Evolutionary conservation across 768 basidiomycete species (phyloP).

Genomic region (Termitomyces sp.): DNA sequence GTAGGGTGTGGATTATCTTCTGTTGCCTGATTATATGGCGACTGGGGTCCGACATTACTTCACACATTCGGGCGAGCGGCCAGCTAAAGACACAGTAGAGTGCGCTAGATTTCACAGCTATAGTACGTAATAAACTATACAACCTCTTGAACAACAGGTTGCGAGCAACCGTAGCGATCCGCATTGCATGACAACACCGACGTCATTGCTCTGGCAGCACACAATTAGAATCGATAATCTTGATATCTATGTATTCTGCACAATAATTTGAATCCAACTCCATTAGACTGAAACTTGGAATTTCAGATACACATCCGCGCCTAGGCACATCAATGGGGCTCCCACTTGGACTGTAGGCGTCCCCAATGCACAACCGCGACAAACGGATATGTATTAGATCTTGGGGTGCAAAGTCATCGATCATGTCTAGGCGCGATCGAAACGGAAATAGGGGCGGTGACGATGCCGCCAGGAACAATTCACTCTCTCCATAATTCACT

Average conservation of each 20-base stretch:
- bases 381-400: not conserved
- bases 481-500: not conserved
- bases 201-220: not conserved
- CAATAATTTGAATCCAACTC: not conserved
- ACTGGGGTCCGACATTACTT: conserved; percentile 28
- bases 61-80: conserved; percentile 12
- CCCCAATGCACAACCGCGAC: too few species aligned
- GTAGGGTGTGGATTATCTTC: conserved; percentile 25
- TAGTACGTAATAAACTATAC: conserved; percentile 12
- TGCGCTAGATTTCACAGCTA: conserved; percentile 1
- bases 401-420: conserved; percentile 1
- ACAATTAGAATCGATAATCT: not conserved
- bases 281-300: not conserved
- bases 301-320: not conserved
- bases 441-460: not conserved
- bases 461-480: conserved; percentile 4
- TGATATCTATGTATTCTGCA: not conserved
- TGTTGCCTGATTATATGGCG: conserved; percentile 28
- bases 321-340: too few species aligned
- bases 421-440: conserved; percentile 1
- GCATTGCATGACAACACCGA: not conserved
- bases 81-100: conserved; percentile 14
- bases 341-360: too few species aligned
- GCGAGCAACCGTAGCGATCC: not conserved
- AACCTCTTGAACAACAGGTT: not conserved